A percentile compares a stretch with the other conserved stretches of the same genome.
Evolutionary conservation across 768 basidiomycete genomes (phyloP).

Genomic region (Suillus paluster): DNA sequence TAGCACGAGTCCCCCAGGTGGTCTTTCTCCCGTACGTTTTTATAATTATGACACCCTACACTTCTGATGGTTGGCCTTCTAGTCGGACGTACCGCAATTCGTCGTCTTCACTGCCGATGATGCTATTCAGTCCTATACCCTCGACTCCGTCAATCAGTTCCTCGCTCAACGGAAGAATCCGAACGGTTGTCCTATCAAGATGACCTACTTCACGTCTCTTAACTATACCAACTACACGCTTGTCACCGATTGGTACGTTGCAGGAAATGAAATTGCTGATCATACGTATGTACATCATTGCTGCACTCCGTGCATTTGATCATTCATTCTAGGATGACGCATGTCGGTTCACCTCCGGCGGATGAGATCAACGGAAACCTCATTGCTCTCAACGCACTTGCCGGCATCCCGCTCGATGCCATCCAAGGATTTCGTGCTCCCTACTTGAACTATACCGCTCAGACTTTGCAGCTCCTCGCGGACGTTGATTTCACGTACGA

Average conservation of each 20-base stretch:
- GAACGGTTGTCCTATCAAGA: constrained; percentile 74
- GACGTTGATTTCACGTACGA: constrained; percentile 73
- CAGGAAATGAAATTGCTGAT: constrained; percentile 84
- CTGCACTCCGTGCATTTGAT: too few relatives aligned
- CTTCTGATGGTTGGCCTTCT: background rate
- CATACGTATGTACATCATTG: constrained; percentile 55
- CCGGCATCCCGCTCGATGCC: constrained; percentile 69
- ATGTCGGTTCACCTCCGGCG: constrained; percentile 63
- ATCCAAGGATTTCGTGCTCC: constrained; percentile 81
- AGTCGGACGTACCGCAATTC: constrained; percentile 68
- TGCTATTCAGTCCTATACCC: constrained; percentile 76
- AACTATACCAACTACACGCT: constrained; percentile 79
- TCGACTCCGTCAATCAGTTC: constrained; percentile 76
- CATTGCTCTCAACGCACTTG: constrained; percentile 76
- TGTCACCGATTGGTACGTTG: constrained; percentile 80
- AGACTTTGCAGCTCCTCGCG: constrained; percentile 63
- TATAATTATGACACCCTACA: background rate
- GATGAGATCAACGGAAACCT: constrained; percentile 81
- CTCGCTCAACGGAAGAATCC: constrained; percentile 75
- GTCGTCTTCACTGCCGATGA: constrained; percentile 79
- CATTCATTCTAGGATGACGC: constrained; percentile 56
- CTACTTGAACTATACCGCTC: constrained; percentile 65
- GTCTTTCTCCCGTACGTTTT: constrained; percentile 58
- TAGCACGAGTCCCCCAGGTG: constrained; percentile 73
- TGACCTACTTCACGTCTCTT: constrained; percentile 77